Evolutionary conservation across 2,329 filamentous ascomycete genomes (phyloP).

Genomic region (Leptographium flavum): DNA sequence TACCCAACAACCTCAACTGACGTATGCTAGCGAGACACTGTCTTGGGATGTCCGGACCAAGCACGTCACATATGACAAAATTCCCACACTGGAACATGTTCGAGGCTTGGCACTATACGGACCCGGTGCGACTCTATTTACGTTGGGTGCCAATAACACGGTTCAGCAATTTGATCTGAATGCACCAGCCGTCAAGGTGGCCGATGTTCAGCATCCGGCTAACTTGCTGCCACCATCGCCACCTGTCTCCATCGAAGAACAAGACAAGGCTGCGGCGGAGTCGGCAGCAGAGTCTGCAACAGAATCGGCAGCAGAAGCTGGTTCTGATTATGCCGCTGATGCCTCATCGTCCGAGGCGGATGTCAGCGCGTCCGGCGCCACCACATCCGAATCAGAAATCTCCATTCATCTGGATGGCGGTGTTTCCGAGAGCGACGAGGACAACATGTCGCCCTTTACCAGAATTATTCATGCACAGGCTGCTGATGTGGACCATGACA

Average conservation of each 20-base stretch:
- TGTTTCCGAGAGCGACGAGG: conserved; percentile 62
- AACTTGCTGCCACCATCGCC: conserved; percentile 67
- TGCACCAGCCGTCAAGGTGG: conserved; percentile 63
- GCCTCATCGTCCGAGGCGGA: conserved; percentile 1
- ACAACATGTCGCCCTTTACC: conserved; percentile 61
- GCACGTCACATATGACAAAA: conserved; percentile 76
- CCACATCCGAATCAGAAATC: conserved; percentile 39
- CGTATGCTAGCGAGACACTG: conserved; percentile 57
- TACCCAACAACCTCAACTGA: not conserved
- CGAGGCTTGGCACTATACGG: conserved; percentile 78
- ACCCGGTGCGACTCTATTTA: conserved; percentile 82
- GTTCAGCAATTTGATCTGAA: conserved; percentile 94
- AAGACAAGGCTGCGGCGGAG: conserved; percentile 35
- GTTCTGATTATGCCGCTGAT: conserved; percentile 7
- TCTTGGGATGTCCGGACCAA: conserved; percentile 99
- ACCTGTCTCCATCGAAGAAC: conserved; percentile 66
- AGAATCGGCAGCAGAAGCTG: conserved; percentile 6
- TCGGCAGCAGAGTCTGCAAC: too few relatives aligned
- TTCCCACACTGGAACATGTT: conserved; percentile 73
- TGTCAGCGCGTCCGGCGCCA: conserved; percentile 16
- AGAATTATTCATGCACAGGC: conserved; percentile 56
- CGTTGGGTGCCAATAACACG: conserved; percentile 72
- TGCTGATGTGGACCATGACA: conserved; percentile 46
- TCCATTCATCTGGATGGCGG: conserved; percentile 42
- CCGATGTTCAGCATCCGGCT: conserved; percentile 75